Base-by-base conservation (phyloP, 2,329 filamentous ascomycete species). In the Neonectria faginata region DNA sequence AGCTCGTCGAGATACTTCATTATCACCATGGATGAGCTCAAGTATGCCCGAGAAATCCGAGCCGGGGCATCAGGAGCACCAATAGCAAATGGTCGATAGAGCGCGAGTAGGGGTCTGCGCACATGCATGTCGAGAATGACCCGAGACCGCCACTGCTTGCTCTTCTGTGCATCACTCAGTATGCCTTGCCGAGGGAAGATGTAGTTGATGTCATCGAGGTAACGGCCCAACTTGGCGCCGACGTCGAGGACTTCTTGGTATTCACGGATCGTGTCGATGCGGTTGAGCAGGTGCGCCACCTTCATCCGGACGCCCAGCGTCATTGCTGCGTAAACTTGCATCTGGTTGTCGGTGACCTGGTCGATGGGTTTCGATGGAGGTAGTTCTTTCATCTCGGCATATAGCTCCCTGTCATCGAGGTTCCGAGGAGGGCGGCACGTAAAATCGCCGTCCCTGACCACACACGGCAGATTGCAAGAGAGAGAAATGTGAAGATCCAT, bases 401-500 rank as follows among this genome's bases (percentile, higher is more conserved):
- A 80, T 7, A 88, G 74, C 50, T 87, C 85, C 16, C 70, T 73
- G 62, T 88, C 86, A 68, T 87, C 81, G 20, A 88, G 74, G 67
- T 88, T 88, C 42, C 82, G 79, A 5, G 86, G 86, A 2, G 85
- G 82, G 10, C 76, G 77, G 71, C 84, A 87, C 0, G 84, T 85
- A 63, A 83, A 87, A 72, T 88, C 85, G 10, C 82, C 84, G 7
- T 86, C 83, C 2, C 84, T 80, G 6, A 87, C 79, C 14, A 84
- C 77, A 45, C 80, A 83, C 0, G 85, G 85, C 57, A 88, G 75
- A 67, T 83, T 85, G 71, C 82, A 83, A 22, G 83, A 81, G 52
- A 87, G 80, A 1, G 85, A 85, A 45, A 86, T 79, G 67, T 87
- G 84, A 39, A 87, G 75, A 67, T 88, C 86, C 75, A 88, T 83